Evolutionary conservation across 163 green algal genomes (phyloP).

Genomic region (Prototheca wickerhamii): DNA sequence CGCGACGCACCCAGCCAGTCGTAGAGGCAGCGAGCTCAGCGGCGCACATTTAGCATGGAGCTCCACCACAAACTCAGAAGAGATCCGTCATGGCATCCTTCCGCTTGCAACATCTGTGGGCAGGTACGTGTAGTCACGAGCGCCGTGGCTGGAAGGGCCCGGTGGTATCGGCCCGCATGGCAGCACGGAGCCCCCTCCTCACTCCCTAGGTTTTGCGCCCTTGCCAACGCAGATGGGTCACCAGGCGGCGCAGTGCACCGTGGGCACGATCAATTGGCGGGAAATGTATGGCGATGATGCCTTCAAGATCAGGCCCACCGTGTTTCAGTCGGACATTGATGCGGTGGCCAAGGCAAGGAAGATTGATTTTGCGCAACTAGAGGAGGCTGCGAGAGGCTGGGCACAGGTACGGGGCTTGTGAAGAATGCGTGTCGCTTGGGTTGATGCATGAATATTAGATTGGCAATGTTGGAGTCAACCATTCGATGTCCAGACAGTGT

Average conservation of each 20-base stretch:
- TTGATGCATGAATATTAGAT: not conserved
- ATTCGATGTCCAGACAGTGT: not conserved
- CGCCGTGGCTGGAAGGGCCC: not conserved
- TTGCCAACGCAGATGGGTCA: constrained; percentile 62
- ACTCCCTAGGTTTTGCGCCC: not conserved
- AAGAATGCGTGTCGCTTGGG: not conserved
- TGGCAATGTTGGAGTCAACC: not conserved
- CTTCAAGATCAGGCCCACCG: constrained; percentile 56
- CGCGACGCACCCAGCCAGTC: too few species aligned
- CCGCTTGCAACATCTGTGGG: constrained; percentile 83
- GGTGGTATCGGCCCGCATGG: not conserved
- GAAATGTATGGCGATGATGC: constrained; percentile 76
- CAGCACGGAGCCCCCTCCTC: not conserved
- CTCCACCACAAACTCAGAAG: constrained; percentile 76
- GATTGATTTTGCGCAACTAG: constrained; percentile 53
- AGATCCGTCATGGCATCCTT: constrained; percentile 75
- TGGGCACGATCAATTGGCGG: constrained; percentile 83
- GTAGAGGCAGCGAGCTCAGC: too few species aligned
- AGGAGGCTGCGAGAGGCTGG: constrained; percentile 49
- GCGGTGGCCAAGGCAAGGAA: constrained; percentile 41
- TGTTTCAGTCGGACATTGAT: constrained; percentile 66
- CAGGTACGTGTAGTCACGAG: constrained; percentile 41
- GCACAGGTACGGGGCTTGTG: constrained; percentile 29
- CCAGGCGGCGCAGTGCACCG: constrained; percentile 74
- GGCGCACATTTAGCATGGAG: constrained; percentile 46